Evolutionary conservation across 495 filamentous ascomycete genomes (phyloP), one percentile per base, ranked within the genome.

Genomic region (Penicillium malachiteum): DNA sequence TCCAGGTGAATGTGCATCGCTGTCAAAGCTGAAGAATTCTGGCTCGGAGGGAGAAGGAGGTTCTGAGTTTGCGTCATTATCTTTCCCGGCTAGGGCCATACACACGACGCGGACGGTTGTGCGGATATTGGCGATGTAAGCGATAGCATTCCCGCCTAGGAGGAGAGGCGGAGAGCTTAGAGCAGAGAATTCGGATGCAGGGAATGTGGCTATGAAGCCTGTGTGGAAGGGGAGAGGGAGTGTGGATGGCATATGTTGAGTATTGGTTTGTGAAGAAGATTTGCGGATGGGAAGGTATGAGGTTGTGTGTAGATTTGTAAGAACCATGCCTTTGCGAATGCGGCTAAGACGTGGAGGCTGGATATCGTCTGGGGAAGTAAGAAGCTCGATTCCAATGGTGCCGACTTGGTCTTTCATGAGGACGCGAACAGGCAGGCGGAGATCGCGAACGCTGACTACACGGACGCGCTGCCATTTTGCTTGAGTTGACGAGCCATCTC

Each of bases 81-180:
- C 52, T 21, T 55, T 14, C 9, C 67, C 68, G 8, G 75, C 69
- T 5, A 76, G 60, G 7, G 66, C 73, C 58, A 84, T 80, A 33
- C 81, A 76, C 6, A 84, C 64, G 3, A 96, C 82, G 52, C 87
- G 83, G 10, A 91, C 92, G 0, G 86, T 79, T 2, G 91, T 84
- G 13, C 94, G 82, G n/a, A 97, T 85, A 64, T 90, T 96, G 12
- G 88, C 90, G 35, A 91, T 85, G 59, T 96, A 96, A 1, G 88
- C 81, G 13, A 91, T 89, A 1, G 94, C 88, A 18, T 88, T 74
- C 11, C 75, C 81, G 11, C 84, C 84, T 0, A 86, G 71, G 1
- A 79, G 71, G 11, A 86, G 59, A 11, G 77, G 70, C 7, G 71
- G 71, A 34, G 73, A 74, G 43, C 72, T 50, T 17, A 69, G 55